Base-by-base conservation (phyloP, 2,329 filamentous ascomycete species). In the Lojkania enalia region DNA sequence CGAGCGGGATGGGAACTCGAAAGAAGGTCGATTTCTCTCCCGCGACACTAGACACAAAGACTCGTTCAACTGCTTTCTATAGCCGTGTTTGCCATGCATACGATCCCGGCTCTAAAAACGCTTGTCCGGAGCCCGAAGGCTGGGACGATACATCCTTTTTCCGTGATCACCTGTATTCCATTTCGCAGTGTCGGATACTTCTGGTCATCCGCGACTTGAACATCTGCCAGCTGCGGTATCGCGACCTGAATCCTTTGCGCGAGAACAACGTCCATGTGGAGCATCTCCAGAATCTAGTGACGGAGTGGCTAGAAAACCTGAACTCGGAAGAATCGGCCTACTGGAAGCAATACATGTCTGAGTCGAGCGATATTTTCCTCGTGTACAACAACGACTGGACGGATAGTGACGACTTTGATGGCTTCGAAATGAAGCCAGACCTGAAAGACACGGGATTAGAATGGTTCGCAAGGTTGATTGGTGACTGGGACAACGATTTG, bases 111-210 rank as follows among this genome's bases (percentile, higher is more conserved):
- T 9, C 11, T 19, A 5, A 11, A 15, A 9, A 20, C 18, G 33
- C 33, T 11, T 36, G 33, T 21, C 33, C 33, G 5, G 18, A 36
- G 6, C 6, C 6, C 6, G 33, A 36, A 11, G 33, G 33, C 15
- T 36, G 33, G 33, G 15, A 20, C 5, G 33, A 36, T 15, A 36
- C 33, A 9, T 29, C 3, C 50, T 30, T 3, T 20, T 21, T 9
- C 6, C 50, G 45, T 25, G n/a, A 13, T 9, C 42, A 14, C 20
- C 3, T 21, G 1, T 18, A 4, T 3, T 37, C 32, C 19, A 23
- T 58, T 5, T 18, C 36, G 1, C 52, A 57, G n/a, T 57, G 51
- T 23, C 46, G 48, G 1, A 42, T 55, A 1, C 38, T 58, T 11
- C 32, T 48, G 2, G 38, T 48, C 16, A 21, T 43, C 13, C 29